Base-by-base conservation (phyloP, 257 asterid genomes). In the Eucommia ulmoides region DNA sequence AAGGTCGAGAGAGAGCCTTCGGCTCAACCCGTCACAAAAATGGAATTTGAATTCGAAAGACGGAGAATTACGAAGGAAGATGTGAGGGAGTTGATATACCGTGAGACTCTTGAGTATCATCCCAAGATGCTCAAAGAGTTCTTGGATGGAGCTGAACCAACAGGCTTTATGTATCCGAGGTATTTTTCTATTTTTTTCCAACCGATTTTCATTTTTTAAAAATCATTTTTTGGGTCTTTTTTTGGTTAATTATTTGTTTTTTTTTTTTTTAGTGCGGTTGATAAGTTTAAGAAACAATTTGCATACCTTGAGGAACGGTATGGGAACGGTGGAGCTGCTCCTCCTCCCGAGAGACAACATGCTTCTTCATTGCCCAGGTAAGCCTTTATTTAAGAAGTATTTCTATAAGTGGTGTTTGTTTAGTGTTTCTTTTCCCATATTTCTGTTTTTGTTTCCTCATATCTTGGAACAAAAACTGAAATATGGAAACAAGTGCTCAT, bases 31-130 rank as follows among this genome's bases (percentile, higher is more conserved):
- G 93, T 91, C 33, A 80, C 95, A 20, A 91, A 91, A 73, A 81
- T 91, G 96, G 99, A 91, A 68, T 91, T 91, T 33, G 99, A 91
- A 59, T 91, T 91, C 66, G 99, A 91, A 70, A 81, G 99, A 60
- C 74, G 96, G 56, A 81, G 99, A 69, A 68, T 91, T 24, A 86
- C 95, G 20, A 91, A 86, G 74, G 99, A 91, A 45, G 96, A 83
- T 41, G 91, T 91, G 17, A 63, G 96, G 49, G 96, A 91, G 73
- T 54, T 91, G 61, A 91, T 91, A 29, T 91, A 86, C 67, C 69
- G 93, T 23, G 99, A 91, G 74, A 86, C 74, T 74, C 96, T 91
- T 8, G 96, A 91, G 67, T 91, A 86, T 65, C 99, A 91, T 65
- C 99, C 94, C 1, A 81, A 81, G 63, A 91, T 91, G 99, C 75